Evolutionary conservation across 2,329 filamentous ascomycete species (phyloP).

Genomic region (Rugonectria rugulosa): DNA sequence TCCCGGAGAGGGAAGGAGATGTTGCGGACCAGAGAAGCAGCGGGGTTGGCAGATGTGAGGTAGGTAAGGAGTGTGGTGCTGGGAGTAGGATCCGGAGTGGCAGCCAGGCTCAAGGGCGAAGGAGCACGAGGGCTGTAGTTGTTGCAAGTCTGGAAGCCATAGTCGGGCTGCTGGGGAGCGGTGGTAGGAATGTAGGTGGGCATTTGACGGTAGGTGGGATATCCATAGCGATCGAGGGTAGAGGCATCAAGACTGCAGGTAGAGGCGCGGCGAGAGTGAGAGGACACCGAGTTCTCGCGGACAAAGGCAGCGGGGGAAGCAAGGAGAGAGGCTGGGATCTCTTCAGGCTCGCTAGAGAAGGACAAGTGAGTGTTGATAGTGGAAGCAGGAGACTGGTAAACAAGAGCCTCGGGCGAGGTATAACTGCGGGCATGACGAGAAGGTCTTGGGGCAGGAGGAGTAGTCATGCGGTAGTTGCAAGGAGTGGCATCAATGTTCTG

Average conservation of each 20-base stretch:
- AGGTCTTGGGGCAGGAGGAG: constrained; percentile 37
- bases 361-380: constrained; percentile 46
- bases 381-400: constrained; percentile 38
- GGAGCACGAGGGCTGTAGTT: constrained; percentile 55
- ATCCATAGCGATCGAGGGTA: constrained; percentile 75
- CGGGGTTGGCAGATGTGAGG: constrained; percentile 80
- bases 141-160: constrained; percentile 51
- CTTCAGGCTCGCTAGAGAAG: constrained; percentile 47
- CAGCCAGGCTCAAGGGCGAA: constrained; percentile 52
- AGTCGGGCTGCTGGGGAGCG: constrained; percentile 40
- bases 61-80: constrained; percentile 79
- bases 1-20: constrained; percentile 74
- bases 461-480: constrained; percentile 48
- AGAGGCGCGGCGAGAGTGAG: constrained; percentile 64
- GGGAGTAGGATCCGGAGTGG: constrained; percentile 55
- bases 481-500: constrained; percentile 72
- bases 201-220: constrained; percentile 84
- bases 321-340: constrained; percentile 60
- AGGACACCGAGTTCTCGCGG: constrained; percentile 44
- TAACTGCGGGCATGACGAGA: constrained; percentile 64
- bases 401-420: constrained; percentile 67
- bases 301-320: constrained; percentile 70
- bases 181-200: constrained; percentile 51
- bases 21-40: constrained; percentile 81
- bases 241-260: constrained; percentile 72